Percentiles rank a stretch among this genome's conserved stretches.
Conservation (phyloP, 2,329 filamentous ascomycete species). For the Lachnellula hyalina region DNA sequence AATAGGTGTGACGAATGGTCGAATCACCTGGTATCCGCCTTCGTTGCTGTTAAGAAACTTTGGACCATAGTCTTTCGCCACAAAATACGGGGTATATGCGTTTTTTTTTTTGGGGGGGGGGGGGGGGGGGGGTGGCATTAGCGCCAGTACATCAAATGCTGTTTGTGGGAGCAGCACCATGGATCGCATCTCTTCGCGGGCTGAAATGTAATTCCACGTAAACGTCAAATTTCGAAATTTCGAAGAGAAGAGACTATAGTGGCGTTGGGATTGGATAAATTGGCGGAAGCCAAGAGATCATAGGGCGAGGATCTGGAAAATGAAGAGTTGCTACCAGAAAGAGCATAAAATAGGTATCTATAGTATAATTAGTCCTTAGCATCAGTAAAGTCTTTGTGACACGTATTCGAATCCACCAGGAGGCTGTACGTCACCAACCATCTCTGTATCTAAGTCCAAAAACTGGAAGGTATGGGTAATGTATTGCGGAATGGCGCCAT, state of each 20-base stretch:
- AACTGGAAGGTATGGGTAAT: constrained; percentile 45
- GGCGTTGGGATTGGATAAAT: constrained; percentile 13
- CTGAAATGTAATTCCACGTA: constrained; percentile 37
- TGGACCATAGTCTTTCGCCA: constrained; percentile 42
- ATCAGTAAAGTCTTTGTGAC: constrained; percentile 11
- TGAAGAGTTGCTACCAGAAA: constrained; percentile 33
- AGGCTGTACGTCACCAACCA: constrained; percentile 41
- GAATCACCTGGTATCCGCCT: constrained; percentile 38
- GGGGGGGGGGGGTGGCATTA: too few relatives aligned
- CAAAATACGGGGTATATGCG: constrained; percentile 35
- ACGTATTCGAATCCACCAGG: constrained; percentile 43
- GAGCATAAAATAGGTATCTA: constrained; percentile 37
- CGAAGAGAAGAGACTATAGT: constrained; percentile 34
- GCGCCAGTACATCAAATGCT: constrained; percentile 36
- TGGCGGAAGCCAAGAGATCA: constrained; percentile 24
- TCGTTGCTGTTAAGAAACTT: constrained; percentile 38
- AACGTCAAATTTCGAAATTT: constrained; percentile 40
- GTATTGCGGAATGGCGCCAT: constrained; percentile 40
- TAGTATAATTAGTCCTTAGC: not conserved
- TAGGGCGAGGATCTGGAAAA: constrained; percentile 35
- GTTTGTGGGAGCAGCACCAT: constrained; percentile 35
- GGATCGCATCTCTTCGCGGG: constrained; percentile 37
- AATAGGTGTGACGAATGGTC: constrained; percentile 37
- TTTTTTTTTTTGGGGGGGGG: too few relatives aligned
- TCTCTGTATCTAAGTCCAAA: constrained; percentile 42